Percentiles rank a stretch among this genome's conserved stretches.
Evolutionary conservation across 371 early-diverging fungal genomes (phyloP).

Genomic region (Umbelopsis sp.): DNA sequence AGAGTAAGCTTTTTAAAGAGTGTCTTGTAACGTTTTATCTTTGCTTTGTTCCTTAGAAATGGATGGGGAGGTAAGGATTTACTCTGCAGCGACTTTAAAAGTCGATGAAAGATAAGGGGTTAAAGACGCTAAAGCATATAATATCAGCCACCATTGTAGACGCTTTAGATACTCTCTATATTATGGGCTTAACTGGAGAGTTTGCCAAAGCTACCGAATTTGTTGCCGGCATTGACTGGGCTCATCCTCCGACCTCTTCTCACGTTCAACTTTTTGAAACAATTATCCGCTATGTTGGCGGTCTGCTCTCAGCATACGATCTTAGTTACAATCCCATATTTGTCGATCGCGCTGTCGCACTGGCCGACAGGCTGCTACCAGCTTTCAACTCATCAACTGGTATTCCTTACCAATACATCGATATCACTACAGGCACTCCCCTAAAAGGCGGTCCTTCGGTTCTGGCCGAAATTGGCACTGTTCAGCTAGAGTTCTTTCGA

Average conservation of each 20-base stretch:
- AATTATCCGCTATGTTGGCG: slow-evolving; percentile 87
- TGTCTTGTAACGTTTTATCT: background rate
- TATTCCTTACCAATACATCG: slow-evolving; percentile 56
- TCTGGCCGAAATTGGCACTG: slow-evolving; percentile 87
- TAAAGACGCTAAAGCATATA: background rate
- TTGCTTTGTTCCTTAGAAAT: slow-evolving; percentile 19
- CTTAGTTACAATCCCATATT: slow-evolving; percentile 52
- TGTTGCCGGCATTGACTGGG: slow-evolving; percentile 58
- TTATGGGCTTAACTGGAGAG: slow-evolving; percentile 77
- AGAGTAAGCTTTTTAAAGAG: background rate
- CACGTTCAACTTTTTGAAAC: slow-evolving; percentile 77
- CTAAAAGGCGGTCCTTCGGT: slow-evolving; percentile 25
- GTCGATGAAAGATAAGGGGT: background rate
- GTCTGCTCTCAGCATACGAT: slow-evolving; percentile 80
- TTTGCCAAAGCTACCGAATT: slow-evolving; percentile 68
- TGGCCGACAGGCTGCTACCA: slow-evolving; percentile 58
- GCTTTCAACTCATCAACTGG: slow-evolving; percentile 68
- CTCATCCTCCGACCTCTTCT: slow-evolving; percentile 12
- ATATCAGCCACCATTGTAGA: slow-evolving; percentile 74
- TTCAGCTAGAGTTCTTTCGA: slow-evolving; percentile 86
- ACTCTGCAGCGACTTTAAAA: background rate
- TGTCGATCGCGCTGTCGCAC: slow-evolving; percentile 50
- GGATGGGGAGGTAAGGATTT: slow-evolving; percentile 33
- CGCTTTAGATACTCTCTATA: slow-evolving; percentile 76
- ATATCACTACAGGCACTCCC: slow-evolving; percentile 26